Conservation (phyloP, 768 basidiomycete species). For the Boletus pseudopeckii region DNA sequence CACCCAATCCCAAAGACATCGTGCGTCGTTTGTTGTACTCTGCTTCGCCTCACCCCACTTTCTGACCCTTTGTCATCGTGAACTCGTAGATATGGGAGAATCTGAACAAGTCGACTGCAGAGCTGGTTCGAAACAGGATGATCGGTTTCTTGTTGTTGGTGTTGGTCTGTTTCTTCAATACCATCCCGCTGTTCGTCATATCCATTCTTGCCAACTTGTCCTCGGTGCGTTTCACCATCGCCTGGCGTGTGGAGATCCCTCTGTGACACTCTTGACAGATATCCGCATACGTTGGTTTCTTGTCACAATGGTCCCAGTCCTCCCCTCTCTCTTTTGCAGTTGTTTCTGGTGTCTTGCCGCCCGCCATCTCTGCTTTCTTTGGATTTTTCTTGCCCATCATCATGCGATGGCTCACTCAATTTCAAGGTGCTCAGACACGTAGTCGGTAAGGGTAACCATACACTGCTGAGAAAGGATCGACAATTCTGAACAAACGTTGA, state of each 20-base stretch:
- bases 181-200: slow-evolving; percentile 85
- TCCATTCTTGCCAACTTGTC: slow-evolving; percentile 90
- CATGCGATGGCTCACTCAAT: slow-evolving; percentile 79
- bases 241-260: neutral
- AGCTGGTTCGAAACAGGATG: slow-evolving; percentile 61
- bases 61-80: neutral
- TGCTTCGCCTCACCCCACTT: neutral
- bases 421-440: slow-evolving; percentile 51
- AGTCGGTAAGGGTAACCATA: slow-evolving; percentile 23
- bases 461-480: neutral
- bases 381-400: slow-evolving; percentile 88
- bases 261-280: slow-evolving; percentile 14
- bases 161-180: slow-evolving; percentile 90
- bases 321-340: slow-evolving; percentile 73
- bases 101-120: slow-evolving; percentile 67
- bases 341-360: slow-evolving; percentile 90
- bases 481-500: neutral
- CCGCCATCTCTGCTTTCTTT: slow-evolving; percentile 82
- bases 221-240: slow-evolving; percentile 46
- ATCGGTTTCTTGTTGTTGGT: slow-evolving; percentile 79
- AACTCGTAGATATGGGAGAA: slow-evolving; percentile 80
- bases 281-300: slow-evolving; percentile 67
- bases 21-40: slow-evolving; percentile 38
- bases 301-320: slow-evolving; percentile 62
- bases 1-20: slow-evolving; percentile 88